A percentile compares a stretch with the other conserved stretches of the same genome.
Conservation (phyloP, 495 filamentous ascomycete genomes). For the Cercophora sp. region DNA sequence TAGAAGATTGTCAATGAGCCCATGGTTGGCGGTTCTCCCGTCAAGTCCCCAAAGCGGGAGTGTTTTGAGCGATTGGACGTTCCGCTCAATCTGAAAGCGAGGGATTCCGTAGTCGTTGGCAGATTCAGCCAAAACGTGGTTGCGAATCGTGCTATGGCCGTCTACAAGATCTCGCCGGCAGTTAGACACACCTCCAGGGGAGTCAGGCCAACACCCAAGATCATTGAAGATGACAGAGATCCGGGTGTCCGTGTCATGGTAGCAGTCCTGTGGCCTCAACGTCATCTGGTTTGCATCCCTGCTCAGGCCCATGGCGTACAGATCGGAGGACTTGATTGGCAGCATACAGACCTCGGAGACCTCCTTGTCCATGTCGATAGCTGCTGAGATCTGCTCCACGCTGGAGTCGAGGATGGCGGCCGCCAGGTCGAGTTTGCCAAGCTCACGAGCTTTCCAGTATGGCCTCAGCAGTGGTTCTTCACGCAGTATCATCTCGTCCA, state of each 20-base stretch:
- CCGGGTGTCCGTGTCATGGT: slow-evolving; percentile 48
- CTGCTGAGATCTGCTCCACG: slow-evolving; percentile 57
- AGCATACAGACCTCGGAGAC: slow-evolving; percentile 55
- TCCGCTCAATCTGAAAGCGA: slow-evolving; percentile 63
- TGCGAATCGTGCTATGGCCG: slow-evolving; percentile 56
- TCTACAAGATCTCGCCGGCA: slow-evolving; percentile 68
- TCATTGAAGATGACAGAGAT: slow-evolving; percentile 63
- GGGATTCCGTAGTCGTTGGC: slow-evolving; percentile 64
- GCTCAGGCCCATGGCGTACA: slow-evolving; percentile 62
- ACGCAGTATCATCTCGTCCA: slow-evolving; percentile 59
- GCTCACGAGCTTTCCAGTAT: slow-evolving; percentile 57
- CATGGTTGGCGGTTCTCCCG: slow-evolving; percentile 59
- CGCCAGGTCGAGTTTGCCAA: slow-evolving; percentile 50
- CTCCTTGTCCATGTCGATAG: slow-evolving; percentile 57
- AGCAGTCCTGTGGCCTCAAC: slow-evolving; percentile 36
- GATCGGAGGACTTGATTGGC: slow-evolving; percentile 58
- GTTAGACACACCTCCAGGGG: slow-evolving; percentile 62
- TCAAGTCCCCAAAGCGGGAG: slow-evolving; percentile 65
- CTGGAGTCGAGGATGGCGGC: slow-evolving; percentile 53
- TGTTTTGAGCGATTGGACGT: slow-evolving; percentile 61
- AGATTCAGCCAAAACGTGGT: slow-evolving; percentile 64
- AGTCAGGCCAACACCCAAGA: slow-evolving; percentile 63
- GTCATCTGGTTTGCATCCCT: slow-evolving; percentile 50
- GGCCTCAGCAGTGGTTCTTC: slow-evolving; percentile 49
- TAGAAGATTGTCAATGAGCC: slow-evolving; percentile 58